These are phyloP conservation scores for Eucalyptus regnans DNA, from an alignment of 345 rosid species.

Conservation along the genomic window DNA sequence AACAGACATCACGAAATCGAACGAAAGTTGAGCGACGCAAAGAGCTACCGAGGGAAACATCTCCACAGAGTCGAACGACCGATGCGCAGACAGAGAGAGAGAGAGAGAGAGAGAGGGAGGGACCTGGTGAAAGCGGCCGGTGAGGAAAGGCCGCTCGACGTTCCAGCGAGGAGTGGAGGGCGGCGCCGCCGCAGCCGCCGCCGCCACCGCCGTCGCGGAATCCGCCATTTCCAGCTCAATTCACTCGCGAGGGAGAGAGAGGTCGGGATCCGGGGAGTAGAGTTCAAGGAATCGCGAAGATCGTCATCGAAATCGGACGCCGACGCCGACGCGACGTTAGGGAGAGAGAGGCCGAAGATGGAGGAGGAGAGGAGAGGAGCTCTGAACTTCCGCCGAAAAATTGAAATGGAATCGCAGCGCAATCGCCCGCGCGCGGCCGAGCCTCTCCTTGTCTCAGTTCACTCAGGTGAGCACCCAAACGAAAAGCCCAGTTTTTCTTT, in stretches of 20 bases:
- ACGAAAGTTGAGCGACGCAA: neutral
- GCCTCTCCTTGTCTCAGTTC: neutral
- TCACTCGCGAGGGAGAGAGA: neutral
- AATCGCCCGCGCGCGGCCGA: neutral
- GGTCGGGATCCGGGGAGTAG: neutral
- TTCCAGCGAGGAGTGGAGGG: constrained; percentile 95
- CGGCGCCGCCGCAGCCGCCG: constrained; percentile 23
- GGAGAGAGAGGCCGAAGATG: too few species aligned
- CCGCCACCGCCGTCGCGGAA: neutral
- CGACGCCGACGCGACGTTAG: too few species aligned
- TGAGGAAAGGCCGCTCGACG: constrained; percentile 81
- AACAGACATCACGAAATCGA: neutral
- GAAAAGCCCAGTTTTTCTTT: neutral
- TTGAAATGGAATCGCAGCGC: neutral
- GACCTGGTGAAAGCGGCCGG: constrained; percentile 81
- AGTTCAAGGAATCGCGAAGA: too few species aligned
- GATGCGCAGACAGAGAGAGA: neutral
- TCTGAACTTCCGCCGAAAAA: neutral
- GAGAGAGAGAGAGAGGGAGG: neutral
- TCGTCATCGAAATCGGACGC: too few species aligned
- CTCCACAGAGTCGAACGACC: neutral
- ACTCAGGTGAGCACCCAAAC: neutral
- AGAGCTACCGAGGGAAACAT: neutral
- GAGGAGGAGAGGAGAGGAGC: neutral
- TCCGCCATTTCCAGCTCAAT: neutral